Percentiles rank a stretch among this genome's conserved stretches.
Evolutionary conservation across 441 rosid species (phyloP).

Genomic region (Pelargonium myrrhifolium): DNA sequence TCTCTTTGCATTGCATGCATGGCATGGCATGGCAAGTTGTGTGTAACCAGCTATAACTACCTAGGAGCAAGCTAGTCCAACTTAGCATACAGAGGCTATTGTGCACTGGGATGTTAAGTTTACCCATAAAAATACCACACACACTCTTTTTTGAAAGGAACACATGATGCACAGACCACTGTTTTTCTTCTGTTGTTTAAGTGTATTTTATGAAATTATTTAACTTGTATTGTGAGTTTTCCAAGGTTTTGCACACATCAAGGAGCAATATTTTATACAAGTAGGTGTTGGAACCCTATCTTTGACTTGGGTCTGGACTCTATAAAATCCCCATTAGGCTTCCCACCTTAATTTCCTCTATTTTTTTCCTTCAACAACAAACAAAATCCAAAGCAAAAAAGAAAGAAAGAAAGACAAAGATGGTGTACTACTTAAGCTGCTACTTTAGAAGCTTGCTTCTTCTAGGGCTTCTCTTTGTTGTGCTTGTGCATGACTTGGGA

Average conservation of each 20-base stretch:
- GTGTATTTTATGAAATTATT: neutral
- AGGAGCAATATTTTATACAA: conserved; percentile 20
- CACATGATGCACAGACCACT: neutral
- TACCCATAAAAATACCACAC: conserved; percentile 11
- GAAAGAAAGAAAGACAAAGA: conserved; percentile 16
- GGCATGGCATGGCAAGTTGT: neutral
- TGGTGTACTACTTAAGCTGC: conserved; percentile 27
- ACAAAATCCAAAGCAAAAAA: neutral
- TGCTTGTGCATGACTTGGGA: conserved; percentile 22
- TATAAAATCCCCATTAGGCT: conserved; percentile 25
- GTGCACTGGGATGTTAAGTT: conserved; percentile 8
- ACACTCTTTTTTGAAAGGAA: conserved; percentile 17
- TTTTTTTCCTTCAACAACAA: conserved; percentile 15
- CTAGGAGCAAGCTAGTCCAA: conserved; percentile 7
- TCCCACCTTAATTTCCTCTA: conserved; percentile 22
- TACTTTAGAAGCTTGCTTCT: conserved; percentile 17
- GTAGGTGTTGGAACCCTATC: conserved; percentile 32
- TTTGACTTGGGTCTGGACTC: conserved; percentile 40
- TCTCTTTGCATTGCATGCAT: neutral
- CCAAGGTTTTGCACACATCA: conserved; percentile 27
- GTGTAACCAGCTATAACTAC: conserved; percentile 12
- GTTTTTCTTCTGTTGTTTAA: neutral
- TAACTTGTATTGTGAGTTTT: conserved; percentile 10
- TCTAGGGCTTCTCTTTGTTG: conserved; percentile 26
- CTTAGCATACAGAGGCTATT: neutral